Conservation (phyloP, 371 early-diverging fungal species). For the Catenaria anguillulae region DNA sequence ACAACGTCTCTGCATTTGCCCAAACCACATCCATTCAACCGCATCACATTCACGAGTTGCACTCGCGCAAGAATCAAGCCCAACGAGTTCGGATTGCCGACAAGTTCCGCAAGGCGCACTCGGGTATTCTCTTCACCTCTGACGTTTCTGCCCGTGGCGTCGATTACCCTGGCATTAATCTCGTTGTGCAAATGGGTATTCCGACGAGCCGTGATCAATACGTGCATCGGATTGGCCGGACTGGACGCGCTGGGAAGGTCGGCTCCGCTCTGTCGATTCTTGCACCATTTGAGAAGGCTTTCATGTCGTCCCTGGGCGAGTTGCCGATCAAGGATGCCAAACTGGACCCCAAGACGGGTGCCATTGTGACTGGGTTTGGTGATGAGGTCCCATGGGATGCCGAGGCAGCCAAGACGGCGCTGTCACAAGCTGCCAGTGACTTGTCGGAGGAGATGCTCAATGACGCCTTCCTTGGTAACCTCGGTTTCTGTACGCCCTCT, state of each 20-base stretch:
- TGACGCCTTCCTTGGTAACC: neutral
- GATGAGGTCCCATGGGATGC: neutral
- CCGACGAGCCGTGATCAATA: slow-evolving; percentile 85
- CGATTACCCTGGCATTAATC: slow-evolving; percentile 91
- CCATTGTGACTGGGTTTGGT: neutral
- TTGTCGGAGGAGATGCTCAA: neutral
- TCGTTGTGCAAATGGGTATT: slow-evolving; percentile 89
- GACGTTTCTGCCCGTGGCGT: slow-evolving; percentile 99
- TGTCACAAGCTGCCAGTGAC: neutral
- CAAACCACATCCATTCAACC: slow-evolving; percentile 10
- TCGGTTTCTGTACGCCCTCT: slow-evolving; percentile 2
- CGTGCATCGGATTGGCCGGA: slow-evolving; percentile 96
- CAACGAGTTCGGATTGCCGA: slow-evolving; percentile 55
- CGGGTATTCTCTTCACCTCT: slow-evolving; percentile 77
- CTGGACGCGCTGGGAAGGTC: slow-evolving; percentile 90
- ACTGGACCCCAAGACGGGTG: too few relatives aligned
- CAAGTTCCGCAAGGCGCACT: slow-evolving; percentile 46
- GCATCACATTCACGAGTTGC: slow-evolving; percentile 49
- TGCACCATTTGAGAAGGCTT: slow-evolving; percentile 63
- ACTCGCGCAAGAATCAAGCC: slow-evolving; percentile 59
- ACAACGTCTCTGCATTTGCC: slow-evolving; percentile 21
- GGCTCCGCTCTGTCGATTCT: slow-evolving; percentile 80
- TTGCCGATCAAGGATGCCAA: neutral
- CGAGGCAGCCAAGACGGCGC: neutral
- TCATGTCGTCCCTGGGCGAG: slow-evolving; percentile 23